Evolutionary conservation across 768 basidiomycete genomes (phyloP).

Genomic region (Mycena filopes): DNA sequence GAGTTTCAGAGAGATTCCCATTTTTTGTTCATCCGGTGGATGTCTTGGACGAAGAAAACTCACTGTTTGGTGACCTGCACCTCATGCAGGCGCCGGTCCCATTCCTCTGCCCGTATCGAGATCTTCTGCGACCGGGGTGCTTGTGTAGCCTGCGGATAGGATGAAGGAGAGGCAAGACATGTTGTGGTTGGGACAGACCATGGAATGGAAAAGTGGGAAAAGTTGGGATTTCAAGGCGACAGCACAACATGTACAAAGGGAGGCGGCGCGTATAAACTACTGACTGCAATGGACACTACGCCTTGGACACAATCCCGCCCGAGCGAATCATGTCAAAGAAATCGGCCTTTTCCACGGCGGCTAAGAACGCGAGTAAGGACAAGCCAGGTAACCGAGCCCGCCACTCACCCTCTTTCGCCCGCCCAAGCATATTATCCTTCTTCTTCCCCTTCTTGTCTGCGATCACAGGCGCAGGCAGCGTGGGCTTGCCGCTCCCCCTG

Average conservation of each 20-base stretch:
- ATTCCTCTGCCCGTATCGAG: conserved; percentile 81
- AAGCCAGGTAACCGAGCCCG: conserved; percentile 15
- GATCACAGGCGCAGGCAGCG: conserved; percentile 71
- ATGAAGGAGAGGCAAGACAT: neutral
- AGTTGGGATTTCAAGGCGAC: too few relatives aligned
- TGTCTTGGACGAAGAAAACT: conserved; percentile 52
- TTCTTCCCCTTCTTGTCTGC: conserved; percentile 54
- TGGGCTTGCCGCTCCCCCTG: conserved; percentile 79
- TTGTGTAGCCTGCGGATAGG: conserved; percentile 16
- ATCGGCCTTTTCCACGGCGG: conserved; percentile 70
- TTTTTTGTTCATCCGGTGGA: conserved; percentile 70
- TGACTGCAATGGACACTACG: conserved; percentile 44
- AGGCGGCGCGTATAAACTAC: too few relatives aligned
- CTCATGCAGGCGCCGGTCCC: conserved; percentile 85
- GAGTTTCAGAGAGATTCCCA: conserved; percentile 99
- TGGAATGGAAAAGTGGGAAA: too few relatives aligned
- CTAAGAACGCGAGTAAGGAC: conserved; percentile 45
- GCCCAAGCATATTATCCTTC: conserved; percentile 64
- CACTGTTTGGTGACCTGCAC: conserved; percentile 90
- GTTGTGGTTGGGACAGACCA: conserved; percentile 23
- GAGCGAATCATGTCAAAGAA: conserved; percentile 88
- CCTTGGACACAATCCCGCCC: conserved; percentile 81
- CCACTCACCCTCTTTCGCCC: conserved; percentile 67
- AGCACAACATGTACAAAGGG: conserved; percentile 17
- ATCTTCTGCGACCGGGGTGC: conserved; percentile 58